Conservation (phyloP, 192 early-diverging fungal species). For the Coemansia sp. region DNA sequence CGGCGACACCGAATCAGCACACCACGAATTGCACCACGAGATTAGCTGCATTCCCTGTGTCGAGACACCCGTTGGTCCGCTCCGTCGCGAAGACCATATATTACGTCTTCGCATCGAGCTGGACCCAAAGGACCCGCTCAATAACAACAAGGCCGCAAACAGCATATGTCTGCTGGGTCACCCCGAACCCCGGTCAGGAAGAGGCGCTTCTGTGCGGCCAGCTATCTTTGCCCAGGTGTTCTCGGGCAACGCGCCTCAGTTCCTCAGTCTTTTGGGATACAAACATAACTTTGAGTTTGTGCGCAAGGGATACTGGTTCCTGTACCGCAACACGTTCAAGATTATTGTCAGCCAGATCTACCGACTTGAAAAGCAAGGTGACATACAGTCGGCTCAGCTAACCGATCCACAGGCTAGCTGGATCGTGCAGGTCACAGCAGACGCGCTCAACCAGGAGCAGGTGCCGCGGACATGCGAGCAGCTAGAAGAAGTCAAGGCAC, state of each 20-base stretch:
- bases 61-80: slow-evolving; percentile 68
- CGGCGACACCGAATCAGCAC: slow-evolving; percentile 59
- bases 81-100: slow-evolving; percentile 72
- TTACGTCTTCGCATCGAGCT: slow-evolving; percentile 60
- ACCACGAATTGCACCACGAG: slow-evolving; percentile 66
- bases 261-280: slow-evolving; percentile 72
- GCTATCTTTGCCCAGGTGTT: slow-evolving; percentile 61
- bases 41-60: slow-evolving; percentile 67
- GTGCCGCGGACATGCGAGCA: slow-evolving; percentile 49
- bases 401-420: slow-evolving; percentile 57
- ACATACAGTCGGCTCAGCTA: slow-evolving; percentile 50
- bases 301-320: slow-evolving; percentile 63
- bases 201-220: slow-evolving; percentile 63
- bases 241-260: slow-evolving; percentile 68
- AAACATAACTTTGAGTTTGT: slow-evolving; percentile 68
- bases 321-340: slow-evolving; percentile 57
- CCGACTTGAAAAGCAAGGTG: slow-evolving; percentile 50
- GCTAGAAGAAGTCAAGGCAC: slow-evolving; percentile 54
- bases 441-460: slow-evolving; percentile 55
- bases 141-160: slow-evolving; percentile 57
- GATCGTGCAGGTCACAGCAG: slow-evolving; percentile 63
- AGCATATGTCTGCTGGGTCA: slow-evolving; percentile 62
- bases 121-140: slow-evolving; percentile 44
- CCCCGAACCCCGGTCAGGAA: slow-evolving; percentile 68
- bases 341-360: slow-evolving; percentile 64